Evolutionary conservation across 176 grass and related monocot genomes (phyloP).

Genomic region (Lolium rigidum): DNA sequence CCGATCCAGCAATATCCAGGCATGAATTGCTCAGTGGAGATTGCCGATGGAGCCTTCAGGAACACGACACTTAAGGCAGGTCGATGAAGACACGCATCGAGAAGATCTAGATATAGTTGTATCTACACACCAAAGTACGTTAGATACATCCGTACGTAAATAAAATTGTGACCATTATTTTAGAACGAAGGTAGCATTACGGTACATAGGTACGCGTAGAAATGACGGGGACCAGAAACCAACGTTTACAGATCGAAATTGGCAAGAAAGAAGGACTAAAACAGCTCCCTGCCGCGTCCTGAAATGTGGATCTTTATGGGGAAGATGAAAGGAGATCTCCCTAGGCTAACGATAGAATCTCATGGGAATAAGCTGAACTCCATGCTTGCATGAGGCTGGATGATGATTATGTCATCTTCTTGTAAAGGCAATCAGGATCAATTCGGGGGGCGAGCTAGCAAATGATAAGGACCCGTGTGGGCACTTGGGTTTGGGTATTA

Average conservation of each 20-base stretch:
- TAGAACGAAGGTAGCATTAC: no score
- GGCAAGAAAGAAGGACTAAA: neutral
- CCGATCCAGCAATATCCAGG: no score
- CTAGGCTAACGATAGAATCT: conserved; percentile 40
- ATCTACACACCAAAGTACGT: no score
- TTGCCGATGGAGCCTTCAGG: no score
- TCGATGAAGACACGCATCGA: no score
- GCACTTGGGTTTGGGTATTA: no score
- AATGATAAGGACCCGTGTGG: conserved; percentile 48
- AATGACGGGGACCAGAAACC: neutral
- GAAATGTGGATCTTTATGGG: conserved; percentile 41
- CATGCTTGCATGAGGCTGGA: neutral
- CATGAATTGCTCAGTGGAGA: no score
- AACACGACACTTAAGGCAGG: no score
- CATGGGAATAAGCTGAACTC: conserved; percentile 18
- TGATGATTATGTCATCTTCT: conserved; percentile 36
- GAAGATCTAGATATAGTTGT: no score
- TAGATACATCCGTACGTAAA: no score
- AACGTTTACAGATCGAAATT: neutral
- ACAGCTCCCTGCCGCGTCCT: neutral
- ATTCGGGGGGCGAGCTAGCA: neutral
- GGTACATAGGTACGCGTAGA: neutral
- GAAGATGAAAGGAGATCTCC: conserved; percentile 47
- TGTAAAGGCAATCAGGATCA: conserved; percentile 14
- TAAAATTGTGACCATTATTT: no score